Base-by-base conservation (phyloP, 805 yeast species). In the Suhomyces xylopsoci region DNA sequence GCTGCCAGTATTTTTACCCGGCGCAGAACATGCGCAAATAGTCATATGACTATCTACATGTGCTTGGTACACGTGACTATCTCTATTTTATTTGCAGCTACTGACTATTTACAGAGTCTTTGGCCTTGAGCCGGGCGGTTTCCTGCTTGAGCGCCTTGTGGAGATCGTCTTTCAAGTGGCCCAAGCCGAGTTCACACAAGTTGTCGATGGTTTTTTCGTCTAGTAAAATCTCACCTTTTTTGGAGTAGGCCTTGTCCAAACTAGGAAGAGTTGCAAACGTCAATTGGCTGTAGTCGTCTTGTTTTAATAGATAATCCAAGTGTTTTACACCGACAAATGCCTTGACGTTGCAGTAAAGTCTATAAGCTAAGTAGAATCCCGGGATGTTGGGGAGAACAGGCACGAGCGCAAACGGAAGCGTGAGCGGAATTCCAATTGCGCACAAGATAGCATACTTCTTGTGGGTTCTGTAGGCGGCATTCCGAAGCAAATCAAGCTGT, bases 301-400 rank as follows among this genome's bases (percentile, higher is more conserved):
- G 26, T 25, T 77, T 74, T n/a, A 84, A 63, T 51, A 92, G 71
- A 49, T 78, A 79, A 32, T 77, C 69, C 55, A 92, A 69, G 63
- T 90, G 94, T 56, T 77, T 73, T 5, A 89, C 87, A 0, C 97
- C 97, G 42, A 81, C 66, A 55, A 79, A 73, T 0, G 97, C 97
- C 60, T 87, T 87, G 64, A 85, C 78, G 66, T 93, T 90, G 65
- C 97, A 90, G 71, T 90, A 92, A 17, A 87, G 77, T 55, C 98
- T 77, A 65, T 87, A 92, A 2, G 87, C 77, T 43, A 92, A 69
- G 62, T 90, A 93, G 63, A 93, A 87, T 0, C 97, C 97, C 0
- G 98, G 98, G 19, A 92, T 81, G 61, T 92, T 92, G 19, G 98
- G 98, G 3, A 91, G 66, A n/a, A 92, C 76, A 0, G 98, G 98